Conservation (phyloP, 2,329 filamentous ascomycete species). For the Colletotrichum sp. region DNA sequence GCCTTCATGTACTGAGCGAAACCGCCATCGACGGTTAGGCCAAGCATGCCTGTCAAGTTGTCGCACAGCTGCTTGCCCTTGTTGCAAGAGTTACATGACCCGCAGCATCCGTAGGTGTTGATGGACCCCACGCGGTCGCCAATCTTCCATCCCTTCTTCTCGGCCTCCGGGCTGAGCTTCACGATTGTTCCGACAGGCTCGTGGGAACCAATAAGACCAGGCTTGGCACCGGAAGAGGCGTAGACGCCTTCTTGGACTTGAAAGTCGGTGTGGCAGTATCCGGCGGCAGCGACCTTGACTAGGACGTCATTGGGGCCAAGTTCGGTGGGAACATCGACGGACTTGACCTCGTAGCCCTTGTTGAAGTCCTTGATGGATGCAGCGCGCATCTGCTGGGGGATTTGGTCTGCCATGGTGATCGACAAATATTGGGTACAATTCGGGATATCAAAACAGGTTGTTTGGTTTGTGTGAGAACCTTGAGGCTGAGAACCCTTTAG, state of each 20-base stretch:
- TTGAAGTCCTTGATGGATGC: conserved; percentile 29
- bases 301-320: conserved; percentile 22
- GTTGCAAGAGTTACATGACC: conserved; percentile 26
- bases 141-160: conserved; percentile 35
- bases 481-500: background rate
- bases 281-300: conserved; percentile 23
- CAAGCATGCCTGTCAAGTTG: conserved; percentile 26
- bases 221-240: conserved; percentile 24
- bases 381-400: conserved; percentile 34
- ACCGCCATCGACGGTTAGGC: conserved; percentile 27
- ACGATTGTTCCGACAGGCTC: conserved; percentile 69
- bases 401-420: background rate
- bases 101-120: conserved; percentile 26
- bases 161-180: conserved; percentile 52
- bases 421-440: background rate
- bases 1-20: conserved; percentile 31
- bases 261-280: conserved; percentile 25
- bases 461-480: background rate
- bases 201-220: conserved; percentile 50
- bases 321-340: conserved; percentile 17
- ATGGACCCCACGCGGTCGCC: conserved; percentile 60
- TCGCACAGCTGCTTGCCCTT: conserved; percentile 26
- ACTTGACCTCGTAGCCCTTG: conserved; percentile 14
- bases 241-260: conserved; percentile 20
- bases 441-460: background rate